Evolutionary conservation across 441 rosid species (phyloP), one percentile per base, ranked within the genome.

Genomic region (Populus hybrid): DNA sequence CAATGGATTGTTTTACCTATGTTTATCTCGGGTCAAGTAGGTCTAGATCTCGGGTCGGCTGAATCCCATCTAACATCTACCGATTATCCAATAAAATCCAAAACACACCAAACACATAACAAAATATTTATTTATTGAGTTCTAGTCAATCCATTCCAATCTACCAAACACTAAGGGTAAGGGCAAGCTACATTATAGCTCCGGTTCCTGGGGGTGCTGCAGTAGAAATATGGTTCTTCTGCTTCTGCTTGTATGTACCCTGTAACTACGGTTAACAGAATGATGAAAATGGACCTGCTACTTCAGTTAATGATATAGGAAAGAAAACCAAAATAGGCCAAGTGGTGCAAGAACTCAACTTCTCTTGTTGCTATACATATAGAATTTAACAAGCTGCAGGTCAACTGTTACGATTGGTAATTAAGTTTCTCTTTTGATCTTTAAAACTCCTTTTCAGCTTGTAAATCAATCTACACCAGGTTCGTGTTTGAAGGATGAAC

Each of bases 151-250:
- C 24, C 24, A 24, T 24, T 24, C 24, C 24, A 24, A 24, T 24
- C 24, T 24, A 24, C 24, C 24, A 24, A 24, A 24, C 24, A 24
- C 24, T 24, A 24, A 24, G 24, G 0, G 24, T 24, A 36, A 3
- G 89, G 85, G 67, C 85, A 86, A 1, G 20, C 28, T 12, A 83
- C 29, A 21, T 31, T 9, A 23, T 23, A 63, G 81, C 89, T 16
- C 75, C 77, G 73, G 79, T 83, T 3, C 23, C 0, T 9, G 31
- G 64, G 64, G 10, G 24, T 38, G 31, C 9, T 9, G 74, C 83
- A 80, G 3, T 33, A 24, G 1, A 77, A 18, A 36, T 31, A 2
- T 7, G 26, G 29, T 23, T 42, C 66, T 3, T 73, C 81, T 16
- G 81, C 84, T 69, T 76, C 69, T 24, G 66, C 79, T 29, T 63